Percentiles rank a stretch among this genome's conserved stretches.
Conservation (phyloP, 805 yeast species). For the Saturnispora quitensis region DNA sequence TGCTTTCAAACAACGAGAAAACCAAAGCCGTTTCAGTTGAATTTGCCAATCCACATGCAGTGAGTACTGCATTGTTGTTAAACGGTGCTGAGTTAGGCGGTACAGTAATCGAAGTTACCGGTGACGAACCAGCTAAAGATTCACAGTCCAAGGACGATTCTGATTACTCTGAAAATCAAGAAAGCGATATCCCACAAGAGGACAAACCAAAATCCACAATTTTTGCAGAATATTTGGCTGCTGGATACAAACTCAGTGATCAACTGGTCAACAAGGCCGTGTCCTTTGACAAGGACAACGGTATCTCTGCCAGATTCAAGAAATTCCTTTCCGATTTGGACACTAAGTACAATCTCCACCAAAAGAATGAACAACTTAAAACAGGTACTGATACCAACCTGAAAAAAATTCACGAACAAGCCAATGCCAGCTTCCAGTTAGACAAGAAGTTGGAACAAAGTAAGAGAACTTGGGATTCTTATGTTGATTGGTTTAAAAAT, state of each 20-base stretch:
- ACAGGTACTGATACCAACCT: conserved; percentile 8
- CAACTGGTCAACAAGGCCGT: conserved; percentile 50
- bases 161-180: conserved; percentile 8
- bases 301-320: conserved; percentile 48
- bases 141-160: conserved; percentile 12
- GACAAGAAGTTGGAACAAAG: conserved; percentile 31
- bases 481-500: conserved; percentile 38
- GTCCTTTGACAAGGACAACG: conserved; percentile 56
- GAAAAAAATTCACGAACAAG: conserved; percentile 17
- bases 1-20: conserved; percentile 24
- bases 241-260: conserved; percentile 66
- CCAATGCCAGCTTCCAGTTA: conserved; percentile 35
- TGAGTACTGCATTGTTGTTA: conserved; percentile 59
- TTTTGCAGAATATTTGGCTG: conserved; percentile 64
- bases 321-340: conserved; percentile 48
- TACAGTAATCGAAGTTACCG: conserved; percentile 37
- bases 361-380: conserved; percentile 32
- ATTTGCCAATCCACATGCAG: conserved; percentile 52
- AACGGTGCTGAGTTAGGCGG: conserved; percentile 70
- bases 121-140: conserved; percentile 9
- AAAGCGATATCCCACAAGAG: conserved; percentile 55
- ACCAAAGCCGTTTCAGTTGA: conserved; percentile 37
- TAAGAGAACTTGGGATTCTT: conserved; percentile 31
- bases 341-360: conserved; percentile 49
- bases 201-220: conserved; percentile 69